Percentiles rank a stretch among this genome's conserved stretches.
Evolutionary conservation across 1,284 basidiomycete species (phyloP).

Genomic region (Trametes sp.): DNA sequence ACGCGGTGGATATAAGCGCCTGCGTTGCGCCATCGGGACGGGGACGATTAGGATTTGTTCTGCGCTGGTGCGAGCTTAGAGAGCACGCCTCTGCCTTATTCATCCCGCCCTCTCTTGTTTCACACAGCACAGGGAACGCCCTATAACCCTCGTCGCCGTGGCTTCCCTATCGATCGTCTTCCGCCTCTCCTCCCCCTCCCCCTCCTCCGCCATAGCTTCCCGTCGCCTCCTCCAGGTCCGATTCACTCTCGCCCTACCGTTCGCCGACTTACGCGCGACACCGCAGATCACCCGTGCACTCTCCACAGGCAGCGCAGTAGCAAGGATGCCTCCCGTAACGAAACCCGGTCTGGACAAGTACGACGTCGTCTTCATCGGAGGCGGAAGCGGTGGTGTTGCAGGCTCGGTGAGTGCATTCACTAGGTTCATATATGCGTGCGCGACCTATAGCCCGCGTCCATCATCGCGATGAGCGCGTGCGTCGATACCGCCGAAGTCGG

Average conservation of each 20-base stretch:
- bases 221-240: conserved; percentile 31
- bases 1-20: conserved; percentile 13
- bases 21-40: conserved; percentile 18
- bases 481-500: too few relatives aligned
- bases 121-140: conserved; percentile 6
- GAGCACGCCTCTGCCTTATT: conserved; percentile 11
- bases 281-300: conserved; percentile 60
- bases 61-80: conserved; percentile 12
- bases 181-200: conserved; percentile 18
- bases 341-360: conserved; percentile 71
- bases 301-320: conserved; percentile 40
- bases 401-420: conserved; percentile 64
- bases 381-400: conserved; percentile 85
- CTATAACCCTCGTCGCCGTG: conserved; percentile 28
- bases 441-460: too few relatives aligned
- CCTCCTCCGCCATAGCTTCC: conserved; percentile 27
- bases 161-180: conserved; percentile 31
- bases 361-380: conserved; percentile 85
- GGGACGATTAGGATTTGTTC: not conserved
- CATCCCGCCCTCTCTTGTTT: conserved; percentile 8
- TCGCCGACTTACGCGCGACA: not conserved
- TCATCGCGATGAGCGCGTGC: too few relatives aligned
- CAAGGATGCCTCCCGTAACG: conserved; percentile 74
- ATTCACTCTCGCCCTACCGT: not conserved
- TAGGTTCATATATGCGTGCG: not conserved